Percentiles rank a stretch among this genome's conserved stretches.
Conservation (phyloP, 1,284 basidiomycete genomes). For the Waitea zeae region DNA sequence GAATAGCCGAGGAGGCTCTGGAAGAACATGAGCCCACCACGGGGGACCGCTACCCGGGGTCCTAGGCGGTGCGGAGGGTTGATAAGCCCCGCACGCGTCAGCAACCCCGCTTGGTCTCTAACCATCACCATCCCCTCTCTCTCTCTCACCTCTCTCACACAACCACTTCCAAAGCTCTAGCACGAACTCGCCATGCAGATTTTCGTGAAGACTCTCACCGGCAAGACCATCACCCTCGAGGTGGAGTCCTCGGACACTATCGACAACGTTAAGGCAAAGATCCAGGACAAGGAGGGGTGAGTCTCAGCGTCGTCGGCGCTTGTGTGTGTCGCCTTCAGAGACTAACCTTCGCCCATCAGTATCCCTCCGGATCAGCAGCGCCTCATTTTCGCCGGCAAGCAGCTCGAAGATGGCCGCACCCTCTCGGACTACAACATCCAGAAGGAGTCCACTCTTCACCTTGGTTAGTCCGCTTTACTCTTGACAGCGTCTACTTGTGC, state of each 20-base stretch:
- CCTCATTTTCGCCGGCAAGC: conserved; percentile 60
- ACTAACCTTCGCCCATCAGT: conserved; percentile 15
- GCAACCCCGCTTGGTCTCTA: too few relatives aligned
- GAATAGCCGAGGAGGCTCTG: too few relatives aligned
- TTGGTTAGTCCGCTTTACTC: conserved; percentile 3
- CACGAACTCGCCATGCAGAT: conserved; percentile 47
- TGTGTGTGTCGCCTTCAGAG: background rate
- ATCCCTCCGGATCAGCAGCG: conserved; percentile 75
- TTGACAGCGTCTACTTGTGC: background rate
- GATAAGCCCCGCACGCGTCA: too few relatives aligned
- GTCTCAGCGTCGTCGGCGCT: conserved; percentile 7
- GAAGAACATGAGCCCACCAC: too few relatives aligned
- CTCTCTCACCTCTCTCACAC: too few relatives aligned
- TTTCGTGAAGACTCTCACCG: conserved; percentile 75
- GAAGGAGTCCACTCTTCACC: conserved; percentile 32
- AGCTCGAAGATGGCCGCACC: conserved; percentile 58
- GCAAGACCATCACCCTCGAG: conserved; percentile 82
- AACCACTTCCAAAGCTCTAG: too few relatives aligned
- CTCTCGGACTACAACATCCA: conserved; percentile 63
- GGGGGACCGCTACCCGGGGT: too few relatives aligned
- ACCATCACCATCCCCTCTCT: too few relatives aligned
- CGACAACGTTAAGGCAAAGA: conserved; percentile 69
- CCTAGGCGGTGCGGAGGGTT: too few relatives aligned
- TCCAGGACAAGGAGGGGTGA: conserved; percentile 62
- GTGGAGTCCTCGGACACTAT: conserved; percentile 77